These are phyloP conservation scores for Trametes elegans DNA, from an alignment of 768 basidiomycete species.

Conservation along the genomic window DNA sequence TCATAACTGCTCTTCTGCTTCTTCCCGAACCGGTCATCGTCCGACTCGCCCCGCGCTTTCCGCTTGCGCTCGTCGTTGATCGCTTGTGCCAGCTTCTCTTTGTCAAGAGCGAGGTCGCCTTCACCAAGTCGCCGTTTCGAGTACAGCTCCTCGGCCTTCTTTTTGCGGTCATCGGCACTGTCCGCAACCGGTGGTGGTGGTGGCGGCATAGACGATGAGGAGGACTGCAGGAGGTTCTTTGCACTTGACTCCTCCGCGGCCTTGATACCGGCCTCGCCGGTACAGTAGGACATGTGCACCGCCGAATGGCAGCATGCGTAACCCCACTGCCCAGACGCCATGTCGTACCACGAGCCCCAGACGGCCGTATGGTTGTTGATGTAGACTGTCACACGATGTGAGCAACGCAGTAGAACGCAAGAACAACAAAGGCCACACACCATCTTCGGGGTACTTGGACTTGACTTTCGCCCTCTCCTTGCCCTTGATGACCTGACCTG, in stretches of 20 bases:
- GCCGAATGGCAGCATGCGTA: slow-evolving; percentile 92
- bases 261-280: slow-evolving; percentile 80
- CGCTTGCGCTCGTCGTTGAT: slow-evolving; percentile 80
- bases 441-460: slow-evolving; percentile 97
- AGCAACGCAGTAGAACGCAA: neutral
- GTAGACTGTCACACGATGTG: slow-evolving; percentile 51
- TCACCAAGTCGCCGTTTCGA: slow-evolving; percentile 81
- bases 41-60: slow-evolving; percentile 48
- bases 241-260: slow-evolving; percentile 77
- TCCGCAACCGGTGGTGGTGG: slow-evolving; percentile 23
- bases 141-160: slow-evolving; percentile 63
- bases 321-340: slow-evolving; percentile 75
- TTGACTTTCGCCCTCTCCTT: slow-evolving; percentile 81
- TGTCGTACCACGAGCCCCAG: slow-evolving; percentile 97
- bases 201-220: slow-evolving; percentile 29
- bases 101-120: slow-evolving; percentile 74
- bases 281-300: slow-evolving; percentile 87
- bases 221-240: slow-evolving; percentile 56
- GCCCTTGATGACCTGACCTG: slow-evolving; percentile 90
- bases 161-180: slow-evolving; percentile 33
- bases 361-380: slow-evolving; percentile 91
- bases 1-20: slow-evolving; percentile 69
- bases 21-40: slow-evolving; percentile 57
- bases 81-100: slow-evolving; percentile 65
- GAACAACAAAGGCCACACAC: slow-evolving; percentile 43